Evolutionary conservation across 2,329 filamentous ascomycete species (phyloP).

Genomic region (Penicillium sp.): DNA sequence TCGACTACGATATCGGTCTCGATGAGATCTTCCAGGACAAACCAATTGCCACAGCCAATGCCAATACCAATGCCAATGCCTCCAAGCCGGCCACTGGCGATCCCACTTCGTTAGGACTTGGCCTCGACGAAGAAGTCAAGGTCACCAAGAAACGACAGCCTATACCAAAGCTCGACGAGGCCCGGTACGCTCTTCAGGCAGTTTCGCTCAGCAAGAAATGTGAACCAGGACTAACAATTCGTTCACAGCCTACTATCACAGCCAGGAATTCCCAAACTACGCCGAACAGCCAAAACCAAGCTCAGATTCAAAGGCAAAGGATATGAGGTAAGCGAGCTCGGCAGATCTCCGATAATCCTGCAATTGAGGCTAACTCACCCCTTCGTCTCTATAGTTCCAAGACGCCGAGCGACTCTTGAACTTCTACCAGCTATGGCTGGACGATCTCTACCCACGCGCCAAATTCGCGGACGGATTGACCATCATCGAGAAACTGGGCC

Average conservation of each 20-base stretch:
- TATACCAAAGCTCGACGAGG: conserved; percentile 83
- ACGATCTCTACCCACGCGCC: conserved; percentile 91
- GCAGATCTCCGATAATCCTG: not conserved
- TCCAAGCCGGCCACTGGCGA: conserved; percentile 26
- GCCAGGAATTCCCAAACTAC: conserved; percentile 79
- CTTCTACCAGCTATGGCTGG: conserved; percentile 95
- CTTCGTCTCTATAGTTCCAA: conserved; percentile 62
- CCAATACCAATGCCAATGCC: conserved; percentile 16
- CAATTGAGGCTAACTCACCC: conserved; percentile 12
- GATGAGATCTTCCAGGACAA: conserved; percentile 53
- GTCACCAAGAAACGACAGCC: conserved; percentile 76
- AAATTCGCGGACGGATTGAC: conserved; percentile 85
- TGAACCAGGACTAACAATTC: not conserved
- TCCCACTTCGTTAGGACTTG: conserved; percentile 62
- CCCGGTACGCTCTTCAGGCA: conserved; percentile 53
- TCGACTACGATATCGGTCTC: conserved; percentile 71
- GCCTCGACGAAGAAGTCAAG: conserved; percentile 84
- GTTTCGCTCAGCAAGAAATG: not conserved
- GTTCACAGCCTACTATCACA: conserved; percentile 71
- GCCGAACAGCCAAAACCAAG: conserved; percentile 66
- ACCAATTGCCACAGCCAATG: conserved; percentile 30
- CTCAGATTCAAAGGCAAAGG: conserved; percentile 89
- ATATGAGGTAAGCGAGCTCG: conserved; percentile 66
- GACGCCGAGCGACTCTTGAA: conserved; percentile 80
- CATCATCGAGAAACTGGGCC: conserved; percentile 92